Evolutionary conservation across 2,329 filamentous ascomycete species (phyloP), one percentile per base, ranked within the genome.

Genomic region (Neonectria neomacrospora): DNA sequence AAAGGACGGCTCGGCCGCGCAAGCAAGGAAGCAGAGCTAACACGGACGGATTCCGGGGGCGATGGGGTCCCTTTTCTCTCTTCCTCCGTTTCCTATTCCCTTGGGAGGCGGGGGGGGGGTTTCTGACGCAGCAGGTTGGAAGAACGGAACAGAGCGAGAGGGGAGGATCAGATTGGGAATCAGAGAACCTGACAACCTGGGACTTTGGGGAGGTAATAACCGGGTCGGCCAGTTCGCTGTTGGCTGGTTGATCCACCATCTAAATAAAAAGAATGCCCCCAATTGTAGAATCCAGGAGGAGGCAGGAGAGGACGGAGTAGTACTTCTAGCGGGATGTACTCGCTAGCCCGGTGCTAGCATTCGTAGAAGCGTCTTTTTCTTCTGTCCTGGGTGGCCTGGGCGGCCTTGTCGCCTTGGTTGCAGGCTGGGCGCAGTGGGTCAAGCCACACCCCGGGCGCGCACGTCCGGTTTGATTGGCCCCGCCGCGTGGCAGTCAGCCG

Each of bases 401-500:
- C 9, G 30, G 30, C 30, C 30, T 32, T 32, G 30, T 32, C 11
- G 30, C 23, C 23, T 45, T 47, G 48, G 53, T 59, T 32, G 20
- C 56, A 28, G 42, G 48, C 56, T 42, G 6, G 37, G 23, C 26
- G 23, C 50, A 28, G 55, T 52, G 14, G 37, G 56, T 41, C 37
- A 41, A 20, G 37, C 22, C 48, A 41, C 12, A n/a, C 34, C 41
- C 42, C 51, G 39, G 18, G 30, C 16, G 39, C 11, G 39, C 39
- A 9, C 6, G 23, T 14, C 22, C 28, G 41, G 16, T 41, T 41
- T 42, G 37, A 59, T 59, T 59, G 56, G 56, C 41, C 34, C 16
- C 28, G 39, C 26, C 39, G 39, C 11, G 32, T 59, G 56, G 22
- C 45, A 52, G 56, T 53, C 39, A 37, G 56, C 37, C 48, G 48